Conservation (phyloP, 2,329 filamentous ascomycete genomes). For the Davidsoniella virescens region DNA sequence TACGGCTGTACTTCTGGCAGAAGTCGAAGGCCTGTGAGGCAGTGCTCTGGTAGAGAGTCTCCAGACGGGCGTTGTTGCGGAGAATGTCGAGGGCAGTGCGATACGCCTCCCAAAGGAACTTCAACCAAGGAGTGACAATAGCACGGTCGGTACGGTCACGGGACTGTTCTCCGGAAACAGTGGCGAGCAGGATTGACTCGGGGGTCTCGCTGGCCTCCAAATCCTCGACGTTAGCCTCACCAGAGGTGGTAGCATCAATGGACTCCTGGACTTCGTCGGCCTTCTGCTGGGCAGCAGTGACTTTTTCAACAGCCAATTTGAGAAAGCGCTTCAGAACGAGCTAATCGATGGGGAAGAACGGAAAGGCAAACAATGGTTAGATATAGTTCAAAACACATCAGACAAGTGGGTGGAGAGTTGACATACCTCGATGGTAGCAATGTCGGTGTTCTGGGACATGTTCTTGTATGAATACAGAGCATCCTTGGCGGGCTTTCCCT, state of each 20-base stretch:
- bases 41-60: constrained; percentile 96
- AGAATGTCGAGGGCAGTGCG: constrained; percentile 95
- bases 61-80: constrained; percentile 94
- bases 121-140: constrained; percentile 97
- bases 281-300: constrained; percentile 87
- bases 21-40: constrained; percentile 98
- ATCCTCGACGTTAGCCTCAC: constrained; percentile 65
- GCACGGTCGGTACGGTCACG: constrained; percentile 93
- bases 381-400: background rate
- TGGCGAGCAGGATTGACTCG: constrained; percentile 93
- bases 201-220: constrained; percentile 94
- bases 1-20: constrained; percentile 92
- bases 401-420: background rate
- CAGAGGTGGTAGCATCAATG: constrained; percentile 54
- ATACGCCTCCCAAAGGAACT: constrained; percentile 99
- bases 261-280: constrained; percentile 86
- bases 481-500: constrained; percentile 97
- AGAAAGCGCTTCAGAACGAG: constrained; percentile 96
- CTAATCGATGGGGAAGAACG: constrained; percentile 24
- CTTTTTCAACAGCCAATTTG: constrained; percentile 89
- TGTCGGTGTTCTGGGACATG: constrained; percentile 97
- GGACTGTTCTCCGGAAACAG: constrained; percentile 94
- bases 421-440: constrained; percentile 75
- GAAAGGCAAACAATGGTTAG: background rate
- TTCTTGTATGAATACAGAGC: constrained; percentile 99